Evolutionary conservation across 2,329 filamentous ascomycete species (phyloP), one percentile per base, ranked within the genome.

Genomic region (Paecilomyces formosus): DNA sequence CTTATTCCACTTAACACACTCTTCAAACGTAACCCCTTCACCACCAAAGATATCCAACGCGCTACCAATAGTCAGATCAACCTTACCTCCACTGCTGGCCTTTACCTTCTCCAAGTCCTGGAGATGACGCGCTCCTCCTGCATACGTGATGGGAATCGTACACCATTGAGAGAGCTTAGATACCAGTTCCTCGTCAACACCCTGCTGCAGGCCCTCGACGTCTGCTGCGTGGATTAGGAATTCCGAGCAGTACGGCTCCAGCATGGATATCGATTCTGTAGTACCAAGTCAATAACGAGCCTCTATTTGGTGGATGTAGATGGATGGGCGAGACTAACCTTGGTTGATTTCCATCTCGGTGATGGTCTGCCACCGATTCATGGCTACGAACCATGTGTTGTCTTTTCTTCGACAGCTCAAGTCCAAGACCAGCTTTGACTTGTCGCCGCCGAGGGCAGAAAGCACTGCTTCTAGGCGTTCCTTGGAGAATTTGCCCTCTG

Each of bases 351-450:
- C 91, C 86, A 96, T 96, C 68, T 97, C 90, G 1, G 94, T 97
- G 58, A 97, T 88, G 1, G 91, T 96, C 80, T 97, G 94, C 94
- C 94, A 99, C 74, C 96, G 96, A 75, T 99, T 90, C 88, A 96
- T 99, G 57, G 94, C 93, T n/a, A 99, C 94, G 68, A 89, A 92
- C 94, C 94, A 99, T 45, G 79, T 87, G 58, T 87, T 80, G 39
- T 82, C 88, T 60, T 86, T 87, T 59, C 87, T 82, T 55, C 94
- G 86, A 72, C 94, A 99, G 75, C 92, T 96, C 24, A 99, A 83
- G 71, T 99, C 94, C 71, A 99, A 92, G 64, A 99, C 93, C 54
- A 99, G 85, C 75, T 90, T 94, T 54, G 80, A 78, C 71, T 81
- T 90, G 71, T 96, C 88, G 56, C 87, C 86, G 26, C 81, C 88